Conservation (phyloP, 257 asterid species). For the Solanum pennellii region DNA sequence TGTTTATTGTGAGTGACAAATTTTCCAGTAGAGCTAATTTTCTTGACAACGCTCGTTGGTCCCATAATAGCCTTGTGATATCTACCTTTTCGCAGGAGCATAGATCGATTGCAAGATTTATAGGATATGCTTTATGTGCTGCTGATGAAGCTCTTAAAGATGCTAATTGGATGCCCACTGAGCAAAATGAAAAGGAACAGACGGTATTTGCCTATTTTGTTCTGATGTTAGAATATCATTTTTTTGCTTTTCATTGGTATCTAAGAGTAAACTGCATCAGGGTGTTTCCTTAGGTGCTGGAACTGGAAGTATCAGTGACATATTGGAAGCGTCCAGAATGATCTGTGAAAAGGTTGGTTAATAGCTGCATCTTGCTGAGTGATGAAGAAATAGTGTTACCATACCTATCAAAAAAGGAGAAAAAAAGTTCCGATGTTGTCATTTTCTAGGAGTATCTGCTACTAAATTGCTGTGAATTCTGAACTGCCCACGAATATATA, state of each 20-base stretch:
- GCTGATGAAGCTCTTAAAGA: slow-evolving; percentile 90
- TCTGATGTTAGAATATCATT: background rate
- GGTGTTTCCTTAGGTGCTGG: slow-evolving; percentile 99
- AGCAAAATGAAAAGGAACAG: slow-evolving; percentile 70
- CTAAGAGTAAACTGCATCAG: slow-evolving; percentile 37
- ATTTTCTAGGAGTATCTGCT: background rate
- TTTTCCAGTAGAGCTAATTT: background rate
- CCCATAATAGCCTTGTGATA: background rate
- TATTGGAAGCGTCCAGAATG: slow-evolving; percentile 81
- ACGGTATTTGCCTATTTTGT: slow-evolving; percentile 44
- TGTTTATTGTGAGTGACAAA: background rate
- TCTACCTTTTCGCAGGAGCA: slow-evolving; percentile 44
- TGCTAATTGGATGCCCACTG: slow-evolving; percentile 77
- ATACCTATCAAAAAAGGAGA: background rate
- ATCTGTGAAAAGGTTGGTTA: slow-evolving; percentile 70
- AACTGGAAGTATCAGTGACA: slow-evolving; percentile 84
- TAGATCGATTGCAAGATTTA: slow-evolving; percentile 82
- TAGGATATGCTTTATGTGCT: slow-evolving; percentile 90
- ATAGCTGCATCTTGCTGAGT: background rate
- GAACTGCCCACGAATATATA: background rate
- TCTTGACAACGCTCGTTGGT: background rate
- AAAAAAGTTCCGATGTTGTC: background rate
- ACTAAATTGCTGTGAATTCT: background rate
- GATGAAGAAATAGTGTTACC: background rate
- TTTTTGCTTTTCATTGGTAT: slow-evolving; percentile 5